Conservation (phyloP, 176 grass and related monocot species). For the Alopecurus myosuroides region DNA sequence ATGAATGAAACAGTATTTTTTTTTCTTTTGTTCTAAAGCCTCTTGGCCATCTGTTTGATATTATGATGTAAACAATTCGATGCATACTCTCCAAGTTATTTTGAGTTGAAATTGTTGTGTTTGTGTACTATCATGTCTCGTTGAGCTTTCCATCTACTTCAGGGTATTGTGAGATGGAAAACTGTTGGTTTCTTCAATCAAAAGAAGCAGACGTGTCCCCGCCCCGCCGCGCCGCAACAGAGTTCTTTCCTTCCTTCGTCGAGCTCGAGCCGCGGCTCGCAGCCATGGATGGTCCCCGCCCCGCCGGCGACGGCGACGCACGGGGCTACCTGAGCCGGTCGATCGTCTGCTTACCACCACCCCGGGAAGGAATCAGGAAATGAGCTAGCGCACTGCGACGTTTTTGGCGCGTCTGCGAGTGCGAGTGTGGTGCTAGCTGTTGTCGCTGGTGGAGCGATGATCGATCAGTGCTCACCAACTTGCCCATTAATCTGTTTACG, state of each 20-base stretch:
- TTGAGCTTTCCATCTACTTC: no score
- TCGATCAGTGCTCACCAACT: background rate
- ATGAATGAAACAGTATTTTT: no score
- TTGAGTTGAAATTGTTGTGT: no score
- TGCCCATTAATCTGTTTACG: background rate
- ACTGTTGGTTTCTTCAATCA: no score
- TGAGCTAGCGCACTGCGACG: background rate
- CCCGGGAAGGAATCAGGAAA: background rate
- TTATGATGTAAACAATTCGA: no score
- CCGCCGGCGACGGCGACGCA: slow-evolving; percentile 4
- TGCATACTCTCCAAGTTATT: no score
- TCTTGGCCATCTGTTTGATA: no score
- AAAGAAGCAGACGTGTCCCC: no score
- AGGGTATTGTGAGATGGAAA: no score
- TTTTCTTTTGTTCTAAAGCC: no score
- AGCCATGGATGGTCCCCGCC: background rate
- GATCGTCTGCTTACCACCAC: background rate
- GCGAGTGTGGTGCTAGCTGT: background rate
- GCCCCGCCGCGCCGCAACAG: no score
- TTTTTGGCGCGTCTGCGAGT: background rate
- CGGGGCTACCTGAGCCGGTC: background rate
- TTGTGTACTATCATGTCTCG: no score
- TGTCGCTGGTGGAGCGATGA: background rate
- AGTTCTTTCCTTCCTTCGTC: background rate
- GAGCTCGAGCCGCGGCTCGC: background rate